Evolutionary conservation across 2,329 filamentous ascomycete genomes (phyloP), one percentile per base, ranked within the genome.

Genomic region (Talaromyces verruculosus): DNA sequence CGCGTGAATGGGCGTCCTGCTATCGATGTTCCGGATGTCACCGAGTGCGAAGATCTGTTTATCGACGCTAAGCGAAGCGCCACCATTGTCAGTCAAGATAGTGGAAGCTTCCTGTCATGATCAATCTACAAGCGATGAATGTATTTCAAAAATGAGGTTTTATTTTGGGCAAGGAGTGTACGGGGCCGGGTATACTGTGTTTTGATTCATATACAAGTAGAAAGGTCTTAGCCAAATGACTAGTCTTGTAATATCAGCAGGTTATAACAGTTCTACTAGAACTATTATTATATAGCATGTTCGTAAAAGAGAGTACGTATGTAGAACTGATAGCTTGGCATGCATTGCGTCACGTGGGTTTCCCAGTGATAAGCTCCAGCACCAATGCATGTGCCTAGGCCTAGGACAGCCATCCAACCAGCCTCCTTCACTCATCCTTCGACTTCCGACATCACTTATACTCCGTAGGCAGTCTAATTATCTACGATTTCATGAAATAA

Each of bases 21-120:
- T 5, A 93, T 94, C 73, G 90, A 93, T 73, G 82, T 91, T 65
- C 85, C 88, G 73, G 91, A 94, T 77, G 87, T 95, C 69, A 86
- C 85, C 17, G 91, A 95, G 80, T 93, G 91, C 76, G 90, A 93
- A 77, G 90, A 92, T 74, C 81, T 95, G 61, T 94, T 95, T 83
- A 87, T 94, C 70, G 91, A 95, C 78, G 90, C 91, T 60, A 88
- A 88, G 74, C 87, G 91, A 71, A 94, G 91, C 78, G 91, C 91
- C 69, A 81, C 84, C 68, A 85, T 93, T 71, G 85, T 93, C 72
- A 81, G 85, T 75, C 87, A 88, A 79, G 85, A 85, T 65, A 87
- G 85, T 70, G 84, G 82, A 71, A 86, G 84, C 67, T 93, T 89
- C 80, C 83, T 92, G 71, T 83, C 83, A 75, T 90, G 77, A 85